Evolutionary conservation across 805 yeast genomes (phyloP).

Genomic region (Blastobotrys chiropterorum): DNA sequence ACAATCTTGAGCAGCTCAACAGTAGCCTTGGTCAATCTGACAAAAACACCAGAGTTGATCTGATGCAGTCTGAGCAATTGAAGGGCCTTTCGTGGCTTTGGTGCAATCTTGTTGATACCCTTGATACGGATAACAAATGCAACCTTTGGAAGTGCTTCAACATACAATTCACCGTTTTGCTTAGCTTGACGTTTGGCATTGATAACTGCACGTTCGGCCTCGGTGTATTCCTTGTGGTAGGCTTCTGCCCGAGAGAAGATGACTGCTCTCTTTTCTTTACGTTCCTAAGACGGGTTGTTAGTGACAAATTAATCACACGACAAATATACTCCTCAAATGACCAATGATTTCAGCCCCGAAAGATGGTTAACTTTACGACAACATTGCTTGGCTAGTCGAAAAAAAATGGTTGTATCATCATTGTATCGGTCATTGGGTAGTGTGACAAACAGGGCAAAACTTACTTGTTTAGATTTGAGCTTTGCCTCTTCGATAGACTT

Average conservation of each 20-base stretch:
- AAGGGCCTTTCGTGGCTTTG: slow-evolving; percentile 77
- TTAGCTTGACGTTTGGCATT: slow-evolving; percentile 89
- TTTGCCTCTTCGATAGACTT: slow-evolving; percentile 37
- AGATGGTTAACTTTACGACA: slow-evolving; percentile 75
- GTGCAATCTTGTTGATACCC: slow-evolving; percentile 93
- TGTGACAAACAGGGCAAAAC: neutral
- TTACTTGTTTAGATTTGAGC: slow-evolving; percentile 9
- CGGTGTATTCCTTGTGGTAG: slow-evolving; percentile 89
- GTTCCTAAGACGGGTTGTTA: slow-evolving; percentile 5
- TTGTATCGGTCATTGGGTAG: neutral
- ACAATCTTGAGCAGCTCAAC: slow-evolving; percentile 68
- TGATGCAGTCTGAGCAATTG: slow-evolving; percentile 73
- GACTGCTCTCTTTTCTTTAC: slow-evolving; percentile 36
- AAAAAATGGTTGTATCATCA: slow-evolving; percentile 48
- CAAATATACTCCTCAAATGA: neutral
- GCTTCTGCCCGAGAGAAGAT: slow-evolving; percentile 92
- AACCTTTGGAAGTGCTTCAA: slow-evolving; percentile 87
- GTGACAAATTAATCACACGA: neutral
- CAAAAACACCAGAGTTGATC: slow-evolving; percentile 75
- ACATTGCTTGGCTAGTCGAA: slow-evolving; percentile 67
- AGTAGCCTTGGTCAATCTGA: slow-evolving; percentile 75
- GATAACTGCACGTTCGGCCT: slow-evolving; percentile 77
- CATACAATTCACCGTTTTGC: slow-evolving; percentile 90
- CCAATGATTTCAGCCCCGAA: slow-evolving; percentile 63
- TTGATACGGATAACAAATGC: slow-evolving; percentile 96